These are phyloP conservation scores for Nadsonia commutata DNA, from an alignment of 1,139 yeast genomes.

Conservation along the genomic window DNA sequence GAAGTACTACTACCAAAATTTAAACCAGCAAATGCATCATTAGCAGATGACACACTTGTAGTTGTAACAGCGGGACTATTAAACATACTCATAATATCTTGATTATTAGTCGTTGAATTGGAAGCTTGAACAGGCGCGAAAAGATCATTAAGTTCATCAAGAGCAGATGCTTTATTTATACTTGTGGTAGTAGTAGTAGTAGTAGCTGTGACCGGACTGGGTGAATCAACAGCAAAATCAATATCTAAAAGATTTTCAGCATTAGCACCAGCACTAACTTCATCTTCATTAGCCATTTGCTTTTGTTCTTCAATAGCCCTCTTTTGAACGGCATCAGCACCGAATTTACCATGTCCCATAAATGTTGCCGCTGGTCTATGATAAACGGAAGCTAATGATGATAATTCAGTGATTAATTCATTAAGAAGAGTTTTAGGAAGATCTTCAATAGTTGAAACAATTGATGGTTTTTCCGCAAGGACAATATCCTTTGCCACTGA, in stretches of 20 bases:
- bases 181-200: constrained; percentile 15
- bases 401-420: constrained; percentile 57
- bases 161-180: constrained; percentile 12
- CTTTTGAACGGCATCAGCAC: constrained; percentile 30
- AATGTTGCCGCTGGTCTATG: constrained; percentile 70
- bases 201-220: constrained; percentile 12
- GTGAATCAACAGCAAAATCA: constrained; percentile 37
- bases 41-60: constrained; percentile 8
- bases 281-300: constrained; percentile 64
- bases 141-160: constrained; percentile 22
- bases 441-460: constrained; percentile 54
- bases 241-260: constrained; percentile 80
- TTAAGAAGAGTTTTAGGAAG: constrained; percentile 58
- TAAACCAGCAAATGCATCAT: constrained; percentile 16
- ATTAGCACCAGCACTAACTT: constrained; percentile 42
- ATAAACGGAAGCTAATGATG: constrained; percentile 79
- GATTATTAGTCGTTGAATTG: constrained; percentile 15
- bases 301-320: constrained; percentile 64
- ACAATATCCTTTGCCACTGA: constrained; percentile 36
- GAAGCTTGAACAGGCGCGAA: constrained; percentile 20
- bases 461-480: constrained; percentile 50
- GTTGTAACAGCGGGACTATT: constrained; percentile 16
- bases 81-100: constrained; percentile 21
- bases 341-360: constrained; percentile 34
- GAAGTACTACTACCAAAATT: constrained; percentile 7